These are phyloP conservation scores for Hypocreales sp. DNA, from an alignment of 2,329 filamentous ascomycete genomes.

Conservation along the genomic window DNA sequence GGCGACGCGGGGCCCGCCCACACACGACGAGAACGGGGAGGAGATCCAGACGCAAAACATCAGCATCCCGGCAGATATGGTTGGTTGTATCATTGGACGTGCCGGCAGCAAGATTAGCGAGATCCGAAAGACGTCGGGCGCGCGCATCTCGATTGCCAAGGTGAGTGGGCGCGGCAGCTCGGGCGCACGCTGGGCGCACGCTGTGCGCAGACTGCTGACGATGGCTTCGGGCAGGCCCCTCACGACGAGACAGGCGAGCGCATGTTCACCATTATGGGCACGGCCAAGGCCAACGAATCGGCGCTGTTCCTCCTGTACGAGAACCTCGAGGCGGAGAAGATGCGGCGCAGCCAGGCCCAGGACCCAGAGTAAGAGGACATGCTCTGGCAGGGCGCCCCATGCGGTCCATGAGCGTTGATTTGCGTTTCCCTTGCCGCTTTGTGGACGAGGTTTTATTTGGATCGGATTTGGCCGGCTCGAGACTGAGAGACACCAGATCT, in stretches of 20 bases:
- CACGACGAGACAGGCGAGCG: slow-evolving; percentile 96
- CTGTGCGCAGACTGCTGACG: background rate
- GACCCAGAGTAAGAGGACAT: slow-evolving; percentile 28
- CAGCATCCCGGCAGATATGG: slow-evolving; percentile 98
- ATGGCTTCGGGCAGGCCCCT: slow-evolving; percentile 52
- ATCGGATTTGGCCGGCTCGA: slow-evolving; percentile 32
- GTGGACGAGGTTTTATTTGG: slow-evolving; percentile 21
- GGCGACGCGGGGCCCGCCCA: slow-evolving; percentile 64
- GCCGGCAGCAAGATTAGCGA: slow-evolving; percentile 96
- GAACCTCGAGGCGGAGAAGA: slow-evolving; percentile 98
- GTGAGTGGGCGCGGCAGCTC: slow-evolving; percentile 20
- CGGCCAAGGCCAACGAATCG: slow-evolving; percentile 83
- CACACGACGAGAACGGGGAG: slow-evolving; percentile 90
- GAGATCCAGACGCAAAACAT: slow-evolving; percentile 99
- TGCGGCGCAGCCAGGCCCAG: slow-evolving; percentile 75
- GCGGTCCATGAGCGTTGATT: slow-evolving; percentile 14
- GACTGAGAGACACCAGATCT: slow-evolving; percentile 39
- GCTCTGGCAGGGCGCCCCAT: too few species aligned
- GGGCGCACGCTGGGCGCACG: too few species aligned
- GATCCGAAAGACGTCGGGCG: slow-evolving; percentile 91
- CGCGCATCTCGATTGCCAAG: slow-evolving; percentile 95
- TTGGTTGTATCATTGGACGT: slow-evolving; percentile 96
- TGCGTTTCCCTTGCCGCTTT: slow-evolving; percentile 13
- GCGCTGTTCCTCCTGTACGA: slow-evolving; percentile 94
- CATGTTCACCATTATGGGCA: slow-evolving; percentile 99